phyloP scores from a whole-genome alignment of 2,329 filamentous ascomycete genomes.

The Nothophaeocryptopus gaeumannii region DNA sequence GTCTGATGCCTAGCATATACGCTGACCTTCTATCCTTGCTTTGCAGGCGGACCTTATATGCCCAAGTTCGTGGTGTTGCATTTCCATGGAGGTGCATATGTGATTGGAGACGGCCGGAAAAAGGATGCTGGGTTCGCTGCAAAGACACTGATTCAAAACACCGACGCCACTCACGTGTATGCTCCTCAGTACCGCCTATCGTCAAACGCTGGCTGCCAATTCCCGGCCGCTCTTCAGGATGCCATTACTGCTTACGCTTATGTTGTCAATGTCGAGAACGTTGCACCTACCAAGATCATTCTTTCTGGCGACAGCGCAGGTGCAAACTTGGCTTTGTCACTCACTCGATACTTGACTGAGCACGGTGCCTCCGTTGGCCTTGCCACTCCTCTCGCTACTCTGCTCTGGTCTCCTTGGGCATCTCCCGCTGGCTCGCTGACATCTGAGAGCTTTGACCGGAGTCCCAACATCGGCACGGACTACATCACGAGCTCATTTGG shows the following conservation, averaged over 20 bases:
- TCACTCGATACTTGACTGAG: constrained; percentile 48
- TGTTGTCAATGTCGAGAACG: constrained; percentile 41
- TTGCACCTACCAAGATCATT: constrained; percentile 43
- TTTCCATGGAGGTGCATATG: constrained; percentile 51
- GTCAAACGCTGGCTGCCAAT: constrained; percentile 43
- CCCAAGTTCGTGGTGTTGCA: constrained; percentile 42
- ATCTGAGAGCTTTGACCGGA: constrained; percentile 28
- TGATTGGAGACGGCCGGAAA: constrained; percentile 44
- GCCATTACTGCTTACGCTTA: constrained; percentile 47
- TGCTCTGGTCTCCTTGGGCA: constrained; percentile 47
- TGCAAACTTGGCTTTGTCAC: constrained; percentile 44
- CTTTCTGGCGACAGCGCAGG: constrained; percentile 52
- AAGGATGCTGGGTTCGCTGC: constrained; percentile 35
- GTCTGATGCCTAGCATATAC: too few species aligned
- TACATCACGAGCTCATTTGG: constrained; percentile 41
- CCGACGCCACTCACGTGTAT: constrained; percentile 41
- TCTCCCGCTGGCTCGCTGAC: constrained; percentile 35
- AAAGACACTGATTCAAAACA: constrained; percentile 35
- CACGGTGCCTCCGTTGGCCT: constrained; percentile 37
- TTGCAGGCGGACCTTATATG: constrained; percentile 13
- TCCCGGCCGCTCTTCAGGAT: constrained; percentile 54
- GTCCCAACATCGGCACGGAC: constrained; percentile 41
- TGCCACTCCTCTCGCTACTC: constrained; percentile 37
- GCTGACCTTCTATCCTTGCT: too few species aligned
- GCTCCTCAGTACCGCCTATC: constrained; percentile 50